A percentile compares a stretch with the other conserved stretches of the same genome.
These are phyloP conservation scores for Penicillium odoratum DNA, from an alignment of 495 filamentous ascomycete genomes.

Conservation along the genomic window DNA sequence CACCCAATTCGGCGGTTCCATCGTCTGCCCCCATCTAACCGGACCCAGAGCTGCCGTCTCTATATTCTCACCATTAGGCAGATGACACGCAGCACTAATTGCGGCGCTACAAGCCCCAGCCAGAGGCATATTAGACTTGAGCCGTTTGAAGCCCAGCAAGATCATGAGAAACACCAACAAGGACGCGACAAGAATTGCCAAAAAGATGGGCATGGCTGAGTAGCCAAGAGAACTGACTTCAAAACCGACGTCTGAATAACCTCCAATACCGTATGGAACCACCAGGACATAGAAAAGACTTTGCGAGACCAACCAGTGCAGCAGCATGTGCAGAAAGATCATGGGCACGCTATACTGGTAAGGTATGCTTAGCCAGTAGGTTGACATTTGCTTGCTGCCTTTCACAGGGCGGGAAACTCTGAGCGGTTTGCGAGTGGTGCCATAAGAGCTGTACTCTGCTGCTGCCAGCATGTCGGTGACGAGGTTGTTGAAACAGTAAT, in stretches of 20 bases:
- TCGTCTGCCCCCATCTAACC: slow-evolving; percentile 17
- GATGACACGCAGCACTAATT: slow-evolving; percentile 41
- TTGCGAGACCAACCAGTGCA: slow-evolving; percentile 48
- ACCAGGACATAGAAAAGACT: slow-evolving; percentile 34
- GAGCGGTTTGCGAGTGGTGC: slow-evolving; percentile 31
- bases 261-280: slow-evolving; percentile 19
- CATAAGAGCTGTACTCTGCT: slow-evolving; percentile 34
- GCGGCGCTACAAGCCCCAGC: slow-evolving; percentile 43
- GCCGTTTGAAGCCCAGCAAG: slow-evolving; percentile 22
- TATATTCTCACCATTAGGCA: slow-evolving; percentile 4
- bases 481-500: slow-evolving; percentile 40
- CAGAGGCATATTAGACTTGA: slow-evolving; percentile 38
- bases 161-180: slow-evolving; percentile 26
- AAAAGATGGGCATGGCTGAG: slow-evolving; percentile 11
- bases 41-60: not conserved
- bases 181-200: slow-evolving; percentile 28
- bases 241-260: slow-evolving; percentile 25
- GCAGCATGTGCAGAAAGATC: slow-evolving; percentile 18
- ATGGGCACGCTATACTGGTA: slow-evolving; percentile 41
- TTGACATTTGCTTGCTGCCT: slow-evolving; percentile 41
- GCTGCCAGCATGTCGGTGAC: slow-evolving; percentile 43
- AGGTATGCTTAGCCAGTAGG: slow-evolving; percentile 44
- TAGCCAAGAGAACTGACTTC: slow-evolving; percentile 25
- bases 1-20: not conserved
- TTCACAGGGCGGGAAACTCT: slow-evolving; percentile 45